phyloP scores from a whole-genome alignment of 2,329 filamentous ascomycete species.

The Neonectria magnoliae region DNA sequence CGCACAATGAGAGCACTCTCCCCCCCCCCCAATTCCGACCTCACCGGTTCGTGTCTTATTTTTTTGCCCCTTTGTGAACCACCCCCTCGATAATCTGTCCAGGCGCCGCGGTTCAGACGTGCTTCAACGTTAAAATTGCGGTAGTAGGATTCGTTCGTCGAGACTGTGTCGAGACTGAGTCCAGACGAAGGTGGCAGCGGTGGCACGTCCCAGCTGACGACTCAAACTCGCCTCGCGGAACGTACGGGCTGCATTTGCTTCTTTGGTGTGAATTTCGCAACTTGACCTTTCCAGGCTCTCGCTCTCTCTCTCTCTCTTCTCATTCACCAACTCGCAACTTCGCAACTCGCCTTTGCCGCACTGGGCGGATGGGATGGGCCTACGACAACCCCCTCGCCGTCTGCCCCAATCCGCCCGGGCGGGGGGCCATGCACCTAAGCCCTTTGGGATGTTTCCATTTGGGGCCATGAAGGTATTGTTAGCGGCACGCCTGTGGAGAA shows the following conservation, averaged over 20 bases:
- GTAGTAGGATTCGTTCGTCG: conserved; percentile 37
- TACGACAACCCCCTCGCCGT: conserved; percentile 21
- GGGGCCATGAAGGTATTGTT: conserved; percentile 16
- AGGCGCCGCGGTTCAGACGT: conserved; percentile 23
- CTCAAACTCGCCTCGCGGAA: conserved; percentile 8
- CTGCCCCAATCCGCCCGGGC: conserved; percentile 9
- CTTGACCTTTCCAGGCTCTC: background rate
- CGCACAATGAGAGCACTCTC: conserved; percentile 12
- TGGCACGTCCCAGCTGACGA: conserved; percentile 36
- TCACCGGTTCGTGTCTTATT: conserved; percentile 1
- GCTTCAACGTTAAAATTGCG: conserved; percentile 38
- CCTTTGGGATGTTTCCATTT: conserved; percentile 26
- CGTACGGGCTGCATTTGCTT: background rate
- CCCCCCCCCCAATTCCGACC: conserved; percentile 21
- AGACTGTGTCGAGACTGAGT: conserved; percentile 13
- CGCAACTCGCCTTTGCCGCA: conserved; percentile 18
- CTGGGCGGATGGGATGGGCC: conserved; percentile 23
- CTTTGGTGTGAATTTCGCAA: conserved; percentile 4
- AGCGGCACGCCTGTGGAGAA: conserved; percentile 31
- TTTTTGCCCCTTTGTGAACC: conserved; percentile 10
- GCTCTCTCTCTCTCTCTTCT: background rate
- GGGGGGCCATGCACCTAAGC: conserved; percentile 35
- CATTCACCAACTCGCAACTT: background rate
- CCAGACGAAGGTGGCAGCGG: conserved; percentile 27
- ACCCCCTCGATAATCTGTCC: conserved; percentile 18